Evolutionary conservation across 805 yeast species (phyloP), one percentile per base, ranked within the genome.

Genomic region (Wickerhamiella shivajii): DNA sequence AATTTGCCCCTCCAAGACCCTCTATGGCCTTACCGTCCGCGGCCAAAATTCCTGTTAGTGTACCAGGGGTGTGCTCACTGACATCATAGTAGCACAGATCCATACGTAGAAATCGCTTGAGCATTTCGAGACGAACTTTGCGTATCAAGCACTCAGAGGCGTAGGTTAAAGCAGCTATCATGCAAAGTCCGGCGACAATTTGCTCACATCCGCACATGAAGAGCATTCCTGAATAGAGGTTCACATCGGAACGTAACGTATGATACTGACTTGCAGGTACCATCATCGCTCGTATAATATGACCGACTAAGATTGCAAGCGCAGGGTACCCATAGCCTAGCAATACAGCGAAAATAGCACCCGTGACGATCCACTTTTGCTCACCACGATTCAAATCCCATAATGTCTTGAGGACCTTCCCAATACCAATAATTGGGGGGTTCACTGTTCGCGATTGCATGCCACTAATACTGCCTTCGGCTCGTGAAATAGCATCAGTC

Each of bases 1-100:
- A 43, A 1, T 63, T 58, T 5, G 61, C 57, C 14, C 63, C 63
- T 10, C 60, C 59, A 4, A 58, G 43, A 18, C 62, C 62, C 27
- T 58, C 56, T 10, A 56, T 53, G 14, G 56, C 51, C 35, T 55
- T 56, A 6, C 60, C 63, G 31, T 59, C 63, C 32, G 53, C 57
- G 29, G 62, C 59, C 11, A 59, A 42, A 18, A 55, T 49, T 1
- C 61, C 42, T 3, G 60, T 54, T 12, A 59, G 44, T 1, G 61
- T 43, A 27, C 64, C 64, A 7, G 62, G 50, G 11, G 58, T 43
- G 38, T 57, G 56, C 25, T 51, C 50, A 13, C 50, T 55, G 29
- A 43, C 43, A 33, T 59, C 63, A 34, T 47, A 59, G 39, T 48
- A 59, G 1, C 51, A 51, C 24, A 59, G 43, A 32, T 59, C 64